Evolutionary conservation across 306 rosid genomes (phyloP).

Genomic region (Sphenostylis stenocarpa): DNA sequence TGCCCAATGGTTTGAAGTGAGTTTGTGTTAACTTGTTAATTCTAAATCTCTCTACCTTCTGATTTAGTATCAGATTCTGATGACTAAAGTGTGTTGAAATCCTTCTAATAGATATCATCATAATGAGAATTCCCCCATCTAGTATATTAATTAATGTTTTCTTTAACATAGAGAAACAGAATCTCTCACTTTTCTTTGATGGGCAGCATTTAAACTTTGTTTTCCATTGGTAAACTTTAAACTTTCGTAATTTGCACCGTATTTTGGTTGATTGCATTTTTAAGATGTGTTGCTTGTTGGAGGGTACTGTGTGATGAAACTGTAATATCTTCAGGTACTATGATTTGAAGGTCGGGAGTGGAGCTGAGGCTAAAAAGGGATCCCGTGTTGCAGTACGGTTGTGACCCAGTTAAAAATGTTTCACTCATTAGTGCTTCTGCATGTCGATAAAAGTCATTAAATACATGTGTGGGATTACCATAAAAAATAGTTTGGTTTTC

Average conservation of each 20-base stretch:
- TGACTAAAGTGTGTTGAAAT: not conserved
- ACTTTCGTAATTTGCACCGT: not conserved
- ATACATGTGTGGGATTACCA: not conserved
- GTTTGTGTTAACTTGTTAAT: constrained; percentile 33
- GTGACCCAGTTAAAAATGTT: constrained; percentile 61
- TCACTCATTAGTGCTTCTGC: constrained; percentile 27
- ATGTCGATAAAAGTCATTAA: constrained; percentile 7
- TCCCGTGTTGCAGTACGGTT: constrained; percentile 98
- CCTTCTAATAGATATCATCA: not conserved
- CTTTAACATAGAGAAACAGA: constrained; percentile 1
- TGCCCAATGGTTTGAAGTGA: constrained; percentile 91
- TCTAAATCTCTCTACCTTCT: constrained; percentile 15
- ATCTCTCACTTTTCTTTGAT: not conserved
- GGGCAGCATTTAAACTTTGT: not conserved
- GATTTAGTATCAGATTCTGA: not conserved
- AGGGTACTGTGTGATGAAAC: constrained; percentile 22
- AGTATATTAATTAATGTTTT: not conserved
- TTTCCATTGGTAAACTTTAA: not conserved
- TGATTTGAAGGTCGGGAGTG: constrained; percentile 88
- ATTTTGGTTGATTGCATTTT: constrained; percentile 18
- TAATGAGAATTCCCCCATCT: not conserved
- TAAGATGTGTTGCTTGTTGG: constrained; percentile 10
- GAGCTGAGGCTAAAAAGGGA: constrained; percentile 86
- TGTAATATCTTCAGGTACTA: constrained; percentile 69
- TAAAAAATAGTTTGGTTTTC: not conserved